These are phyloP conservation scores for Eugenia klotzschiana DNA, from an alignment of 441 rosid genomes.

Conservation along the genomic window DNA sequence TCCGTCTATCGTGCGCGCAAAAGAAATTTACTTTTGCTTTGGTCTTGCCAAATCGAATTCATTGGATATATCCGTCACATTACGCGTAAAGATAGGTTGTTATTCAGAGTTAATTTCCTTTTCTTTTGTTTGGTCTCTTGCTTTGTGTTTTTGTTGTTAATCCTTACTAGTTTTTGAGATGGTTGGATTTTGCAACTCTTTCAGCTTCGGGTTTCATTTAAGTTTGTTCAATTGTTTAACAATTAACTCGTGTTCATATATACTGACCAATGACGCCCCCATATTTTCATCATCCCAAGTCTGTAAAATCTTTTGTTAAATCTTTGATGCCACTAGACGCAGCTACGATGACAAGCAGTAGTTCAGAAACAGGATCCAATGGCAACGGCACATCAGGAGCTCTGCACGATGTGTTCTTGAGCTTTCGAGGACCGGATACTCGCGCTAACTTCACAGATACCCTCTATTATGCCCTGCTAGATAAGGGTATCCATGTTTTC, in stretches of 20 bases:
- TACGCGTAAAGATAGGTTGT: background rate
- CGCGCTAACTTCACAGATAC: background rate
- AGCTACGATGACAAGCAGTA: no score
- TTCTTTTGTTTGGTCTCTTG: background rate
- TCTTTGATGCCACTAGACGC: no score
- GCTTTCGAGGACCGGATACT: background rate
- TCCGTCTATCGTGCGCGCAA: background rate
- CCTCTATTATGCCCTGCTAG: background rate
- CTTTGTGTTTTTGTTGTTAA: background rate
- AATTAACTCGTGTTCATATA: no score
- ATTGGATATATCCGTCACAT: background rate
- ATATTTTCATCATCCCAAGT: no score
- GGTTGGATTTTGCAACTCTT: background rate
- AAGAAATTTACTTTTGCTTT: background rate
- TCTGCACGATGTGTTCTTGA: background rate
- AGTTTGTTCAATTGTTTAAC: background rate
- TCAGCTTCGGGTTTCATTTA: background rate
- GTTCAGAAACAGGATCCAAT: background rate
- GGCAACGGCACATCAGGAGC: background rate
- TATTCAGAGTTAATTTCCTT: background rate
- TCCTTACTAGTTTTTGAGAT: no score
- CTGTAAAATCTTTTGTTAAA: no score
- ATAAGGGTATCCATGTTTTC: background rate
- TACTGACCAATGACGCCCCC: no score
- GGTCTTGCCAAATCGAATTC: background rate